phyloP scores from a whole-genome alignment of 352 stramenopile genomes.

The Pythium rishiriense region DNA sequence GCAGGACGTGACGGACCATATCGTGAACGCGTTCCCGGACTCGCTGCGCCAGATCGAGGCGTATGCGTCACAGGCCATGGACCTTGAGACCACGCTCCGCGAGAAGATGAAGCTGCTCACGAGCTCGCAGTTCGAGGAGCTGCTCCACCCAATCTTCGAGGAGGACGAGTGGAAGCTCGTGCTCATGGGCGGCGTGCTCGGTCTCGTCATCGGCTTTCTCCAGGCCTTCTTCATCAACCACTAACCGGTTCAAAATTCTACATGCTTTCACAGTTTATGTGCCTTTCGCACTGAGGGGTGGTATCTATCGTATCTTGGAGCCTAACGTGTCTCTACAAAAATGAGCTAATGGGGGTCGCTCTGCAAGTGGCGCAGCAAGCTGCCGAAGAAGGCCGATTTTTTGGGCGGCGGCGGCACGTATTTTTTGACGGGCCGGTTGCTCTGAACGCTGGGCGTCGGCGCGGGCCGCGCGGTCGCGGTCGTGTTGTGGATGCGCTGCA shows the following conservation, averaged over 20 bases:
- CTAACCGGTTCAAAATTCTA: constrained; percentile 22
- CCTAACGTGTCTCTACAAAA: too few relatives aligned
- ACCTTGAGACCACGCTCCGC: constrained; percentile 91
- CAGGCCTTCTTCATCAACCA: constrained; percentile 90
- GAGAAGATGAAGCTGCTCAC: constrained; percentile 91
- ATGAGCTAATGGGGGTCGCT: too few relatives aligned
- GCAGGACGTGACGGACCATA: constrained; percentile 86
- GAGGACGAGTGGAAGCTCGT: constrained; percentile 99
- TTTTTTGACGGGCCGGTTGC: constrained; percentile 26
- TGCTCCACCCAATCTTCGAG: constrained; percentile 98
- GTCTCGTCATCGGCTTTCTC: constrained; percentile 88
- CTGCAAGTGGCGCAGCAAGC: constrained; percentile 21
- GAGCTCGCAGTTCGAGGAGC: constrained; percentile 92
- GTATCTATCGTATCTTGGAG: too few relatives aligned
- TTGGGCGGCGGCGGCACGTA: constrained; percentile 24
- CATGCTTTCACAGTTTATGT: neutral
- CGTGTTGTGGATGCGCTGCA: constrained; percentile 8
- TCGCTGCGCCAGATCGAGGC: constrained; percentile 89
- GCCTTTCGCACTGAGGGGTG: too few relatives aligned
- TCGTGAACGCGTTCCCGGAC: constrained; percentile 88
- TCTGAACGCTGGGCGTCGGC: constrained; percentile 25
- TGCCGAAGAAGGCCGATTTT: constrained; percentile 27
- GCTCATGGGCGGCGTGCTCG: constrained; percentile 93
- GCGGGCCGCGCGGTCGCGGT: neutral
- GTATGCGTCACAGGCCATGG: constrained; percentile 92